Evolutionary conservation across 2,329 filamentous ascomycete species (phyloP).

Genomic region (Fusarium luffae): DNA sequence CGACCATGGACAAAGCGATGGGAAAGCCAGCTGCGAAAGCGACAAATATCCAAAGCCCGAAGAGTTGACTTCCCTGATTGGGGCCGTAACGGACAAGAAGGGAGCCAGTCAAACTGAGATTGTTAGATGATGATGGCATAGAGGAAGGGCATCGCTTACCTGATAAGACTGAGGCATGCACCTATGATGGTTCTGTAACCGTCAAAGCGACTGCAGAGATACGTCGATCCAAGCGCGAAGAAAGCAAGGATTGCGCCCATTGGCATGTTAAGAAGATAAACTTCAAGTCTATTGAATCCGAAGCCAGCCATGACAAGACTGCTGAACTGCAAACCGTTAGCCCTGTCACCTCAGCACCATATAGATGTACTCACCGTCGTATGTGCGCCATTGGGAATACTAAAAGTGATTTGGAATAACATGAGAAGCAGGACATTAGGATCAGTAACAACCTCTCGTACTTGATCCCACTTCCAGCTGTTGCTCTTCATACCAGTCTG

Average conservation of each 20-base stretch:
- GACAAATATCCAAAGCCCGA: conserved; percentile 35
- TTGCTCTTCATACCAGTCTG: conserved; percentile 39
- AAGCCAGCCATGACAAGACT: conserved; percentile 42
- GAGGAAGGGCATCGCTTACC: conserved; percentile 1
- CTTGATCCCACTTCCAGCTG: conserved; percentile 39
- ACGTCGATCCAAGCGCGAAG: conserved; percentile 34
- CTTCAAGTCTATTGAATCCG: conserved; percentile 35
- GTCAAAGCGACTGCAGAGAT: conserved; percentile 32
- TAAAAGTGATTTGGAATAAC: conserved; percentile 34
- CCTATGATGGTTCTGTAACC: conserved; percentile 37
- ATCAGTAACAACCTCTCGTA: conserved; percentile 35
- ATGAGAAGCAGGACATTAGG: conserved; percentile 37
- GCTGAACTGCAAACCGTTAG: conserved; percentile 33
- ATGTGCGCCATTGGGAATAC: conserved; percentile 38
- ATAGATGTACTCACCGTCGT: conserved; percentile 19
- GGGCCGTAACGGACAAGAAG: conserved; percentile 36
- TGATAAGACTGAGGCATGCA: conserved; percentile 30
- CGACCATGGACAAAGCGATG: conserved; percentile 33
- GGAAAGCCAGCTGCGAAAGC: conserved; percentile 40
- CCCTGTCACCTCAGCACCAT: rapidly evolving
- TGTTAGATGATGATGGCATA: neutral
- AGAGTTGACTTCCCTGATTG: conserved; percentile 28
- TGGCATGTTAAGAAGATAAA: conserved; percentile 41
- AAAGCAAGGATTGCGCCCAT: conserved; percentile 35
- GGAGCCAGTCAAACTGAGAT: conserved; percentile 26